Base-by-base conservation (phyloP, 805 yeast species). In the Nakazawaea pomicola region DNA sequence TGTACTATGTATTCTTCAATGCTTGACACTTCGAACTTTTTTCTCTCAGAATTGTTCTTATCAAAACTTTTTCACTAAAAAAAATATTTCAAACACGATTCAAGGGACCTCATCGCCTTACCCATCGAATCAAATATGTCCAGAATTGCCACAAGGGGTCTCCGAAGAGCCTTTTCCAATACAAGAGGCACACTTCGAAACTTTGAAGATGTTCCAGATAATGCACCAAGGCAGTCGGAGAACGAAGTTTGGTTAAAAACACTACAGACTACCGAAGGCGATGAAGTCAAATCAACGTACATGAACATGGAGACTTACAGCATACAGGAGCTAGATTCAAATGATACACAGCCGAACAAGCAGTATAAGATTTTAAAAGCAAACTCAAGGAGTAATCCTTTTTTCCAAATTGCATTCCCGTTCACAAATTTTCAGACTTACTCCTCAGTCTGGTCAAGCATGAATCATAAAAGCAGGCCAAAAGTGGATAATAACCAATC, bases 401-500 rank as follows among this genome's bases (percentile, higher is more conserved):
- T 50, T 31, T 55, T 55, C 36, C 57, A 53, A 8, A 27, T 63
- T 2, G 48, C 57, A 1, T 47, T 56, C 6, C 62, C 62, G 1
- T 62, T 58, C 1, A 45, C 63, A 2, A 55, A 56, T 6, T 63
- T 53, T 38, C 59, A 51, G 25, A 45, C 61, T 12, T 52, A 61
- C 5, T 60, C 67, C 11, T 68, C 74, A 3, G 68, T 68, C 0
- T 70, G 60, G 46, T 64, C 73, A 0, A 47, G 53, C 12, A 29
- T 64, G 19, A 46, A 62, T 3, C 33, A 62, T 29, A 58, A 58
- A 44, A 53, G 59, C 51, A 54, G 77, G 53, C 69, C 78, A 46
- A 63, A 68, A 47, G 62, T 74, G 18, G 69, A 66, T 47, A 43
- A 62, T 42, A 48, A 57, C 43, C 62, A 68, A 41, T 53, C 62